A percentile compares a stretch with the other conserved stretches of the same genome.
phyloP scores from a whole-genome alignment of 1,139 yeast species.

The Nakaseomyces nivariensis region DNA sequence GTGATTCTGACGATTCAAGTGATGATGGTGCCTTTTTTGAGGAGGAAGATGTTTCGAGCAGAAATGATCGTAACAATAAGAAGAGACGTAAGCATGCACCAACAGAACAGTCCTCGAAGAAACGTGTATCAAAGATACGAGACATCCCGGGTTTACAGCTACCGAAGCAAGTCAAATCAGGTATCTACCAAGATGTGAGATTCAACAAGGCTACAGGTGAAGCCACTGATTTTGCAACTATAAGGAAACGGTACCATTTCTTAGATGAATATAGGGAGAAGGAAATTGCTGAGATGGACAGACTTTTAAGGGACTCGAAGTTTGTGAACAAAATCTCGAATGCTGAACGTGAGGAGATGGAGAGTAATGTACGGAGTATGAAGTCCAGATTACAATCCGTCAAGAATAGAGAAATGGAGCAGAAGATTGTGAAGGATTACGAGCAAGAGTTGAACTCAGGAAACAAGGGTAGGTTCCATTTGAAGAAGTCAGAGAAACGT shows the following conservation, averaged over 20 bases:
- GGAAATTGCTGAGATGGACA: constrained; percentile 56
- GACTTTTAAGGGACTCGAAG: constrained; percentile 48
- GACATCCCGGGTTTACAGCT: constrained; percentile 61
- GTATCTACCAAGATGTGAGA: constrained; percentile 65
- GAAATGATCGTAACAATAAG: constrained; percentile 18
- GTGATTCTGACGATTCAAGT: constrained; percentile 12
- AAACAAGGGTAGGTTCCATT: constrained; percentile 38
- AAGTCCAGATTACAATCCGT: constrained; percentile 70
- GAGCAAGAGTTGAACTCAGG: constrained; percentile 29
- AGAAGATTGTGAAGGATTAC: constrained; percentile 44
- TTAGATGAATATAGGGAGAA: constrained; percentile 72
- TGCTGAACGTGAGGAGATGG: constrained; percentile 45
- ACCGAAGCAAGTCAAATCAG: constrained; percentile 31
- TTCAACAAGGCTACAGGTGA: constrained; percentile 86
- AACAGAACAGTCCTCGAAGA: constrained; percentile 57
- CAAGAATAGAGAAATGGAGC: constrained; percentile 66
- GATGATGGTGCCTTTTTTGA: constrained; percentile 21
- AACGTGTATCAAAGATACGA: constrained; percentile 51
- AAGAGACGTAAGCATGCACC: constrained; percentile 70
- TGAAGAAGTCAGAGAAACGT: constrained; percentile 74
- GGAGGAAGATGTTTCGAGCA: constrained; percentile 16
- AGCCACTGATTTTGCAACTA: constrained; percentile 57
- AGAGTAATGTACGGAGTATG: constrained; percentile 46
- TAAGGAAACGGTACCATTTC: constrained; percentile 71
- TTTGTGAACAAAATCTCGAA: constrained; percentile 36